A percentile compares a stretch with the other conserved stretches of the same genome.
These are phyloP conservation scores for Calocybe gangraenosa DNA, from an alignment of 768 basidiomycete species.

Conservation along the genomic window DNA sequence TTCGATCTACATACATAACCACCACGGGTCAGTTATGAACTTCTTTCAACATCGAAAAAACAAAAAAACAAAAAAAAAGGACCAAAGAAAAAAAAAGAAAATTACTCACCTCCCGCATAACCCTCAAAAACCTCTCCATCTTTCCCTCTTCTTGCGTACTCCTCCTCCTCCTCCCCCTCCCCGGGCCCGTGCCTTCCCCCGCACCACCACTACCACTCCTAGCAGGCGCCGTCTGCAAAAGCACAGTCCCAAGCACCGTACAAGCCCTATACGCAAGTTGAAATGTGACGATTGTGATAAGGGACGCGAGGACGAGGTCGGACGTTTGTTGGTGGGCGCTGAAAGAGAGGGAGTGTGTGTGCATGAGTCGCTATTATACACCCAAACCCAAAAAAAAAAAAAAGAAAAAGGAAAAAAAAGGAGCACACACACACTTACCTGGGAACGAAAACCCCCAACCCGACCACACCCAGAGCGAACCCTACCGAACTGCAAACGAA, in stretches of 20 bases:
- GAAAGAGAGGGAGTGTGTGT: too few relatives aligned
- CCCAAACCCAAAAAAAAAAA: background rate
- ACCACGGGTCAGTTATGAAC: background rate
- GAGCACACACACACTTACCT: slow-evolving; percentile 37
- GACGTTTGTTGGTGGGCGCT: slow-evolving; percentile 57
- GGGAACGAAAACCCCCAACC: slow-evolving; percentile 49
- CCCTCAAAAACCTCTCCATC: slow-evolving; percentile 79
- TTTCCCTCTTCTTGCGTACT: slow-evolving; percentile 61
- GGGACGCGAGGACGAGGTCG: slow-evolving; percentile 82
- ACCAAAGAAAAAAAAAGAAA: background rate
- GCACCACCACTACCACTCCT: slow-evolving; percentile 29
- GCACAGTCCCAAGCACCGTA: slow-evolving; percentile 75
- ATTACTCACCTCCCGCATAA: slow-evolving; percentile 67
- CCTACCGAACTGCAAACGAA: slow-evolving; percentile 64
- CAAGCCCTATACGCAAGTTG: slow-evolving; percentile 83
- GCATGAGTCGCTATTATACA: too few relatives aligned
- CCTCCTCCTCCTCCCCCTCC: too few relatives aligned
- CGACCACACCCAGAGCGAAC: slow-evolving; percentile 52
- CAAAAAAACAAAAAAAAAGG: too few relatives aligned
- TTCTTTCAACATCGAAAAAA: background rate
- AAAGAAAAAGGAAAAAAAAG: background rate
- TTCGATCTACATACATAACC: slow-evolving; percentile 53
- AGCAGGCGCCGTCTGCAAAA: slow-evolving; percentile 86
- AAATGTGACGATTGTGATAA: slow-evolving; percentile 76
- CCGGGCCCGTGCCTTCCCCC: background rate